These are phyloP conservation scores for Haplosporangium sp. DNA, from an alignment of 371 early-diverging fungal genomes.

Conservation along the genomic window DNA sequence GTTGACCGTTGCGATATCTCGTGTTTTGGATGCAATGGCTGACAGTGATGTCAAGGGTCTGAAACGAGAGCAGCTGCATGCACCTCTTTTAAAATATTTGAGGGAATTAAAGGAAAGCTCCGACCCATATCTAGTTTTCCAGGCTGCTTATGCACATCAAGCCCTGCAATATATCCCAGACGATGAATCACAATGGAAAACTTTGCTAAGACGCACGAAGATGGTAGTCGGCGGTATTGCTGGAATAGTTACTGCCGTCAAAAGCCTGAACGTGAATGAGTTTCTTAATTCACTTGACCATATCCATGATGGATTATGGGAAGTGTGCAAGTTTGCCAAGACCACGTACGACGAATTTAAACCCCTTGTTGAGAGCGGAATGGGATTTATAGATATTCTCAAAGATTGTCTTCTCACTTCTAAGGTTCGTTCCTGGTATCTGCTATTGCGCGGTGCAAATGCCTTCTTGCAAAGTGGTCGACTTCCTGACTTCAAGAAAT, in stretches of 20 bases:
- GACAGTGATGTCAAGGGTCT: background rate
- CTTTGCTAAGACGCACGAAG: background rate
- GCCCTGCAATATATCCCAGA: conserved; percentile 4
- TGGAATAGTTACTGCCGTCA: background rate
- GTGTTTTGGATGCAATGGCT: conserved; percentile 11
- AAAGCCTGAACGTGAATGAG: background rate
- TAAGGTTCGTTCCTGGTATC: conserved; percentile 10
- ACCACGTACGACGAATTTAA: background rate
- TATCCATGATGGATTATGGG: background rate
- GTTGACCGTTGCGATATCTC: conserved; percentile 3
- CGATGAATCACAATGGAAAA: background rate
- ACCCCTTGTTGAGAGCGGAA: background rate
- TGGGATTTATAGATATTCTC: background rate
- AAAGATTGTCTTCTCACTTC: background rate
- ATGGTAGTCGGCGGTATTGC: background rate
- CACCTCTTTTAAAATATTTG: background rate
- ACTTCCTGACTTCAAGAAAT: conserved; percentile 4
- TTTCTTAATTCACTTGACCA: background rate
- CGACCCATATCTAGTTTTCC: conserved; percentile 4
- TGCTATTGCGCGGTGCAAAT: background rate
- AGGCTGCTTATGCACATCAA: conserved; percentile 12
- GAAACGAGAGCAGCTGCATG: background rate
- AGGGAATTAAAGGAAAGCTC: background rate
- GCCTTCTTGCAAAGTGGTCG: background rate
- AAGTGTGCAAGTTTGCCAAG: background rate